Percentiles rank a stretch among this genome's conserved stretches.
These are phyloP conservation scores for Beauveria sp. DNA, from an alignment of 2,329 filamentous ascomycete genomes.

Conservation along the genomic window DNA sequence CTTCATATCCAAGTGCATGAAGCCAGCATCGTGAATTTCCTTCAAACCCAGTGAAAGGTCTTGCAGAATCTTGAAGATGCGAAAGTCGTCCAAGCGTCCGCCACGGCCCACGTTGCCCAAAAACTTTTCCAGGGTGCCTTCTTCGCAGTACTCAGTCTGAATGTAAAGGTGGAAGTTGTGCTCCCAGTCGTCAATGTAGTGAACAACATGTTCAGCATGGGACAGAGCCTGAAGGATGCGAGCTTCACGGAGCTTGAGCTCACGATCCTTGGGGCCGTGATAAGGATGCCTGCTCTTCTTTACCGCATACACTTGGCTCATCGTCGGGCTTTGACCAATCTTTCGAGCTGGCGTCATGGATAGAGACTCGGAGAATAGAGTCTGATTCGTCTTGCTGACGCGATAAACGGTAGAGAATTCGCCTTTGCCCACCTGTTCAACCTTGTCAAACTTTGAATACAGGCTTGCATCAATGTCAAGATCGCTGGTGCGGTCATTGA, in stretches of 20 bases:
- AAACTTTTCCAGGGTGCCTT: constrained; percentile 83
- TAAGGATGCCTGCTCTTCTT: constrained; percentile 86
- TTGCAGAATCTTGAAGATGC: constrained; percentile 95
- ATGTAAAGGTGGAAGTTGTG: constrained; percentile 82
- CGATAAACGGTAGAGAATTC: constrained; percentile 92
- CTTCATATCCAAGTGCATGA: constrained; percentile 80
- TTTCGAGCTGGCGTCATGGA: constrained; percentile 38
- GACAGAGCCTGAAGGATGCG: constrained; percentile 67
- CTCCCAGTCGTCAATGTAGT: constrained; percentile 84
- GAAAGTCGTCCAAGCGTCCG: constrained; percentile 87
- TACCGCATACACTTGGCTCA: constrained; percentile 71
- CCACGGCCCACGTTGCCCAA: constrained; percentile 74
- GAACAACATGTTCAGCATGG: constrained; percentile 76
- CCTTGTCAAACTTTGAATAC: constrained; percentile 68
- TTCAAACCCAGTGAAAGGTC: constrained; percentile 78
- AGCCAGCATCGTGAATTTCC: constrained; percentile 81
- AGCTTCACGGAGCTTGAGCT: constrained; percentile 78
- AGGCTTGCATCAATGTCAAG: constrained; percentile 67
- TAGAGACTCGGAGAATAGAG: constrained; percentile 27
- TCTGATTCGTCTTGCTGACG: constrained; percentile 44
- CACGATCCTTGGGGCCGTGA: constrained; percentile 69
- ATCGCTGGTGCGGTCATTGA: constrained; percentile 61
- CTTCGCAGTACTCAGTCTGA: constrained; percentile 93
- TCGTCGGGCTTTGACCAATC: constrained; percentile 44
- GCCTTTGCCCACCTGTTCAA: constrained; percentile 74